Evolutionary conservation across 2,329 filamentous ascomycete genomes (phyloP), one percentile per base, ranked within the genome.

Genomic region (Dactylellina leptospora): DNA sequence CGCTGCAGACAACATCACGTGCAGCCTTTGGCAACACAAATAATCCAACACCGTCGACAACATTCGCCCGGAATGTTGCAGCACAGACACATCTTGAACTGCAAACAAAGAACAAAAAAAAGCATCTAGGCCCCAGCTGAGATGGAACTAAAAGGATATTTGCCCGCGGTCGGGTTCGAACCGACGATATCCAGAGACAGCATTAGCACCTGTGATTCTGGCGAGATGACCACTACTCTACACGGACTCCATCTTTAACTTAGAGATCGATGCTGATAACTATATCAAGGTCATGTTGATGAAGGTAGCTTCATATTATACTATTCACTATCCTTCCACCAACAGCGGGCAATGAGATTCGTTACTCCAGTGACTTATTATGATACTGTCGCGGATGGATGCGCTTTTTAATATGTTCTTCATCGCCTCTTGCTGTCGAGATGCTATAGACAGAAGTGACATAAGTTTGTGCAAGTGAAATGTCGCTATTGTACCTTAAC

Each of bases 151-250:
- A 53, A 56, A 50, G 27, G 45, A 20, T n/a, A 47, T 18, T 18
- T 71, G 66, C 58, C 58, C 58, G 28, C 58, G 66, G 66, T 53
- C 58, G 66, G 66, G 66, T 71, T 71, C 66, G 66, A 71, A 71
- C 66, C 66, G 58, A 63, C 66, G 66, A 71, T 63, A 63, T 71
- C 66, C 66, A 71, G 66, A 71, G 66, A 18, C 30, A 20, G 18
- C 50, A 36, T n/a, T 9, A 22, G 9, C 22, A 2, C 5, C 38
- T 71, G 66, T 71, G 66, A 63, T 63, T 71, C 66, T 71, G 66
- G 66, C 66, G 66, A 71, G 66, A 71, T 71, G 53, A 71, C 66
- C 66, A 71, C 66, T 71, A 71, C 66, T 71, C 66, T 62, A 71
- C 66, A 38, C 66, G 58, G 58, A 71, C 66, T n/a, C n/a, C 42